A percentile compares a stretch with the other conserved stretches of the same genome.
phyloP scores from a whole-genome alignment of 2,329 filamentous ascomycete genomes.

The Aspergillus fumigatus region DNA sequence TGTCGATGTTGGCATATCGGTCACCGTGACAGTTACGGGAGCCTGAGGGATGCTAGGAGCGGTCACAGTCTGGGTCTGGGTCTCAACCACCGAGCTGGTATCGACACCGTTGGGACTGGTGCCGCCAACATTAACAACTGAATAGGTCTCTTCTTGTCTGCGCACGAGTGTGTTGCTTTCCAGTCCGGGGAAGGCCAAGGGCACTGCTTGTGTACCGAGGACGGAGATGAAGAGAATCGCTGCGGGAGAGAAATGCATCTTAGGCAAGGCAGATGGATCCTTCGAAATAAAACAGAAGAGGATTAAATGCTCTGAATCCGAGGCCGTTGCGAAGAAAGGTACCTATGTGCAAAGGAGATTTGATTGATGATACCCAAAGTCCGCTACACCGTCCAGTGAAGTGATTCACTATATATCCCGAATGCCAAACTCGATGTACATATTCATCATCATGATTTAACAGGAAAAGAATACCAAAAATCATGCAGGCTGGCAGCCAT shows the following conservation, averaged over 20 bases:
- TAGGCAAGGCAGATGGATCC: constrained; percentile 1
- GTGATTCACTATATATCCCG: neutral
- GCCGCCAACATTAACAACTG: constrained; percentile 32
- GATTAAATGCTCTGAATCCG: neutral
- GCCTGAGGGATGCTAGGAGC: constrained; percentile 10
- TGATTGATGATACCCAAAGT: neutral
- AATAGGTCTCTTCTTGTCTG: constrained; percentile 21
- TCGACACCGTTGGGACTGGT: constrained; percentile 11
- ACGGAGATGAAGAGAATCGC: constrained; percentile 26
- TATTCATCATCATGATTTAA: neutral
- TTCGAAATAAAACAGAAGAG: constrained; percentile 1
- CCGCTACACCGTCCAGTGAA: neutral
- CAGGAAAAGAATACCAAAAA: neutral
- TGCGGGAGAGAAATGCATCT: constrained; percentile 29
- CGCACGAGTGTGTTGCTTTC: constrained; percentile 20
- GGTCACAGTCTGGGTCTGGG: constrained; percentile 16
- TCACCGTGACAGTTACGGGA: constrained; percentile 23
- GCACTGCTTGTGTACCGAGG: constrained; percentile 24
- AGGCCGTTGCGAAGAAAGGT: neutral
- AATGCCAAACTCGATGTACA: neutral
- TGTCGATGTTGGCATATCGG: constrained; percentile 16
- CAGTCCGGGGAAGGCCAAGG: constrained; percentile 17
- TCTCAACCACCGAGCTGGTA: constrained; percentile 10
- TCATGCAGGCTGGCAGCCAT: neutral
- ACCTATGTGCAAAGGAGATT: neutral